Conservation (phyloP, 2,329 filamentous ascomycete genomes). For the Neospermospora avenae region DNA sequence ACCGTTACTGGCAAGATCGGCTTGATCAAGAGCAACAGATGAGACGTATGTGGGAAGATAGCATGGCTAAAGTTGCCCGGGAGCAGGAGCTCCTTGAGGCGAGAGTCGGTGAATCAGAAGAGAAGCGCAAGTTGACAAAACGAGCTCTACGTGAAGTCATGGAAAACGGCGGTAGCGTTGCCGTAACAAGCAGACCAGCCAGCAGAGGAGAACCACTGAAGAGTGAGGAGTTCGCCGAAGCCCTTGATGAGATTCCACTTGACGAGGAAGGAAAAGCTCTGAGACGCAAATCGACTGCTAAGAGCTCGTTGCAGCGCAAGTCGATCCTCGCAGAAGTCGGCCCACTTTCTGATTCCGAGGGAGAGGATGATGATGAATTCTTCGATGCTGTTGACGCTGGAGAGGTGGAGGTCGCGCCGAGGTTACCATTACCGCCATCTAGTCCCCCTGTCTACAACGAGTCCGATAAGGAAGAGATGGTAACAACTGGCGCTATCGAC, state of each 20-base stretch:
- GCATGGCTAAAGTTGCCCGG: slow-evolving; percentile 92
- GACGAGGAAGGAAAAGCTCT: slow-evolving; percentile 35
- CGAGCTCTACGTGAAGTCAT: slow-evolving; percentile 83
- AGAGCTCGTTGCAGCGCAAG: slow-evolving; percentile 52
- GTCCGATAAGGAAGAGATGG: slow-evolving; percentile 44
- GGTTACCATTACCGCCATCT: slow-evolving; percentile 53
- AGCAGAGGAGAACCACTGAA: slow-evolving; percentile 24
- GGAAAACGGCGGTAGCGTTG: slow-evolving; percentile 54
- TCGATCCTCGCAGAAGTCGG: slow-evolving; percentile 66
- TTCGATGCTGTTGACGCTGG: slow-evolving; percentile 96
- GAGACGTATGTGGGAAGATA: slow-evolving; percentile 96
- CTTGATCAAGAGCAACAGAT: slow-evolving; percentile 89
- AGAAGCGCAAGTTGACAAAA: slow-evolving; percentile 87
- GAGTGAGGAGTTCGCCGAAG: slow-evolving; percentile 35
- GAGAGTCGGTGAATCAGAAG: slow-evolving; percentile 82
- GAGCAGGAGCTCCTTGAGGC: slow-evolving; percentile 92
- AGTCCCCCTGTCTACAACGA: slow-evolving; percentile 32
- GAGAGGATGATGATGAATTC: slow-evolving; percentile 80
- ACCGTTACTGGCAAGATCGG: slow-evolving; percentile 95
- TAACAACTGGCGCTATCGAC: slow-evolving; percentile 51
- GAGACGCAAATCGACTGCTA: slow-evolving; percentile 41
- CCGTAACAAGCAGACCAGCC: slow-evolving; percentile 38
- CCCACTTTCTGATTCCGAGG: slow-evolving; percentile 72
- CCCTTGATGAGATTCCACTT: slow-evolving; percentile 37
- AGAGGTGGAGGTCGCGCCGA: slow-evolving; percentile 74